A percentile compares a stretch with the other conserved stretches of the same genome.
These are phyloP conservation scores for Amphibolis antarctica DNA, from an alignment of 106 monocot species.

Conservation along the genomic window DNA sequence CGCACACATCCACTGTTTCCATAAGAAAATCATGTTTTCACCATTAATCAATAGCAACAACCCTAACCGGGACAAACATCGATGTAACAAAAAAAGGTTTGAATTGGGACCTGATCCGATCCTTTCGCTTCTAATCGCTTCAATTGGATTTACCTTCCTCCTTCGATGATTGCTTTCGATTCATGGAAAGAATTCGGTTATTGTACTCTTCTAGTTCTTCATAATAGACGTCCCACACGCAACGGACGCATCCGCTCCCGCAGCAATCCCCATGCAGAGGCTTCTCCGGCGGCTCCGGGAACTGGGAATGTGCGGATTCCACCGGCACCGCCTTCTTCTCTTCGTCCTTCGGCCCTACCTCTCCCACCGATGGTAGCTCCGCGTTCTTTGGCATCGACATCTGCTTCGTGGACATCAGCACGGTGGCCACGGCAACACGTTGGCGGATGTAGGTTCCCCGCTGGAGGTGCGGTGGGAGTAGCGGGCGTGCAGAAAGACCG, in stretches of 20 bases:
- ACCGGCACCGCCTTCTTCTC: neutral
- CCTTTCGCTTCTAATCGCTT: neutral
- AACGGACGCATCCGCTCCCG: constrained; percentile 82
- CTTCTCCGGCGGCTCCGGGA: constrained; percentile 59
- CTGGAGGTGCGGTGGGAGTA: neutral
- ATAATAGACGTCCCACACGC: constrained; percentile 88
- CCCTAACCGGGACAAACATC: too few relatives aligned
- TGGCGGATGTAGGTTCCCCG: neutral
- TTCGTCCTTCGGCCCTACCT: constrained; percentile 1
- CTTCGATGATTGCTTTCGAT: too few relatives aligned
- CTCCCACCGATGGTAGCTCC: too few relatives aligned
- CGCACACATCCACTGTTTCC: too few relatives aligned
- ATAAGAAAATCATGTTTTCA: too few relatives aligned
- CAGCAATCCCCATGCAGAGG: constrained; percentile 81
- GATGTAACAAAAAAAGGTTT: neutral
- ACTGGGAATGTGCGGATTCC: neutral
- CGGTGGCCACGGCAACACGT: too few relatives aligned
- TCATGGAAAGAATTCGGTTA: constrained; percentile 1
- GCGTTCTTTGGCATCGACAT: neutral
- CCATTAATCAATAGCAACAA: too few relatives aligned
- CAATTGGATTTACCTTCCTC: neutral
- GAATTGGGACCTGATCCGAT: neutral
- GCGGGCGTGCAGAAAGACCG: neutral
- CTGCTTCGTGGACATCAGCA: neutral
- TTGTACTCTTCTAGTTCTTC: constrained; percentile 83